phyloP scores from a whole-genome alignment of 306 rosid species.

The Lathyrus tuberosus region DNA sequence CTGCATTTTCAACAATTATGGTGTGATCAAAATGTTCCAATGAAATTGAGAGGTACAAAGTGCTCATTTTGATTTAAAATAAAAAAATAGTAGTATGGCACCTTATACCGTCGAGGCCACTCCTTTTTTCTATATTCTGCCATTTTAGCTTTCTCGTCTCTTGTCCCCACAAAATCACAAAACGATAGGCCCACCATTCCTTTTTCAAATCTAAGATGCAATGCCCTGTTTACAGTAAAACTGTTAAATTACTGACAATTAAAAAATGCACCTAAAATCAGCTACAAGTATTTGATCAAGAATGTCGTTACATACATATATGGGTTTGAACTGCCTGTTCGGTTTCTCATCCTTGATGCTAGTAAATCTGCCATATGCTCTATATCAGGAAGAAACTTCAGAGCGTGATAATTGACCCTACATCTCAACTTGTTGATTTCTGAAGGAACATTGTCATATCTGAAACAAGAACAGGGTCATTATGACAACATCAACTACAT shows the following conservation, averaged over 20 bases:
- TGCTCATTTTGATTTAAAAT: slow-evolving; percentile 28
- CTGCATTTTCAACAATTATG: slow-evolving; percentile 56
- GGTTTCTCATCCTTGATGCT: slow-evolving; percentile 97
- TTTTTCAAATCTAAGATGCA: slow-evolving; percentile 98
- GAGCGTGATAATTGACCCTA: slow-evolving; percentile 98
- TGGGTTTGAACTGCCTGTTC: slow-evolving; percentile 90
- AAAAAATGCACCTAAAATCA: slow-evolving; percentile 26
- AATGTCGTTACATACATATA: slow-evolving; percentile 72
- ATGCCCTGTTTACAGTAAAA: slow-evolving; percentile 73
- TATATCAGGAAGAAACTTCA: slow-evolving; percentile 97
- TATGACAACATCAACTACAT: slow-evolving; percentile 34
- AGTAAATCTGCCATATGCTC: slow-evolving; percentile 92
- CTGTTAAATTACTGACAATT: slow-evolving; percentile 40
- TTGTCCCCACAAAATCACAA: slow-evolving; percentile 98
- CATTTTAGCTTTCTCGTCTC: slow-evolving; percentile 93
- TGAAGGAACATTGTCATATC: slow-evolving; percentile 94
- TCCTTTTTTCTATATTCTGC: slow-evolving; percentile 92
- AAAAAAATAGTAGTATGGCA: slow-evolving; percentile 41
- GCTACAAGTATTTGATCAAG: slow-evolving; percentile 37
- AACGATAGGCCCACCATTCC: slow-evolving; percentile 99
- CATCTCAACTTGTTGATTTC: slow-evolving; percentile 98
- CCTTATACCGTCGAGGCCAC: slow-evolving; percentile 99
- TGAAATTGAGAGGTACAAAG: slow-evolving; percentile 20
- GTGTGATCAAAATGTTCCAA: slow-evolving; percentile 37
- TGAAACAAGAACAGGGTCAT: slow-evolving; percentile 47